These are phyloP conservation scores for Clathrospora elynae DNA, from an alignment of 2,329 filamentous ascomycete genomes.

Conservation along the genomic window DNA sequence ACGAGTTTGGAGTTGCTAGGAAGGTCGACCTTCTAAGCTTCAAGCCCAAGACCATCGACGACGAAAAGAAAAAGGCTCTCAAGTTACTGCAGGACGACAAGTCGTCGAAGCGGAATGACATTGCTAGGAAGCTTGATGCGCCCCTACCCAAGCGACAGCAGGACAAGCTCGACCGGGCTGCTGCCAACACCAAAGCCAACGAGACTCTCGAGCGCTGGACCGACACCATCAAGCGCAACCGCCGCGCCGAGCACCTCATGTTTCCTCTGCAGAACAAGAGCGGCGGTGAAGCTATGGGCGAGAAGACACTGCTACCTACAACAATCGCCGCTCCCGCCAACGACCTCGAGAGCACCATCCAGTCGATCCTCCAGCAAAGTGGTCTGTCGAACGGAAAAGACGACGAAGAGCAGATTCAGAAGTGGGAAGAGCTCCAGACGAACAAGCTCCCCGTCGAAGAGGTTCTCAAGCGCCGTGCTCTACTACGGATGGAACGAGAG, in stretches of 20 bases:
- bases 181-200: constrained; percentile 88
- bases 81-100: constrained; percentile 74
- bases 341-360: constrained; percentile 83
- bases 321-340: constrained; percentile 67
- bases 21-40: constrained; percentile 80
- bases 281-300: constrained; percentile 62
- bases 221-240: constrained; percentile 93
- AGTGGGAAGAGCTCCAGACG: constrained; percentile 70
- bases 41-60: constrained; percentile 72
- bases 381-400: constrained; percentile 70
- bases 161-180: constrained; percentile 78
- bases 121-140: constrained; percentile 74
- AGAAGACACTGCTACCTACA: constrained; percentile 67
- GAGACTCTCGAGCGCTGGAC: constrained; percentile 89
- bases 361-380: constrained; percentile 87
- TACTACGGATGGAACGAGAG: constrained; percentile 80
- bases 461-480: constrained; percentile 71
- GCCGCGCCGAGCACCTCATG: constrained; percentile 83
- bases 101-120: constrained; percentile 59
- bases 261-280: constrained; percentile 83
- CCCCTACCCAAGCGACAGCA: constrained; percentile 86
- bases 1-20: constrained; percentile 64
- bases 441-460: constrained; percentile 75
- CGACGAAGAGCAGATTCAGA: constrained; percentile 67
- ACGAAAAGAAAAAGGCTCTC: constrained; percentile 75